Percentiles rank a stretch among this genome's conserved stretches.
Conservation (phyloP, 1,284 basidiomycete species). For the Rhodotorula sp. region DNA sequence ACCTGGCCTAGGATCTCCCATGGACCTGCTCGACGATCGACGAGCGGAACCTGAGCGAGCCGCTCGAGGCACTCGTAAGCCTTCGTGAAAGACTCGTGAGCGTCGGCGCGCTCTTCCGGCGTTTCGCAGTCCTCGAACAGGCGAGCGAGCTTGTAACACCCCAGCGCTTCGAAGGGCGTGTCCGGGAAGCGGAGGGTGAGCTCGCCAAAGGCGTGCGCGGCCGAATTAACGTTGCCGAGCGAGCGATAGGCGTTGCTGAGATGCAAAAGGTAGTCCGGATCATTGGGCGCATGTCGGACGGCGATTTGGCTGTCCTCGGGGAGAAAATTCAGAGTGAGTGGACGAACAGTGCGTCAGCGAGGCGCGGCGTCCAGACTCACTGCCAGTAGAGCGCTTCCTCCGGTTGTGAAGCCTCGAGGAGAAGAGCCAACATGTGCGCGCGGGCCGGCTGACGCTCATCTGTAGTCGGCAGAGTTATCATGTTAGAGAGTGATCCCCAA, state of each 20-base stretch:
- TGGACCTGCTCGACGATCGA: not conserved
- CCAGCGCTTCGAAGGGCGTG: slow-evolving; percentile 10
- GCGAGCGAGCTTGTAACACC: slow-evolving; percentile 3
- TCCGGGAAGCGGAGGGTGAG: not conserved
- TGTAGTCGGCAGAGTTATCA: not conserved
- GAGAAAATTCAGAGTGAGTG: accelerated
- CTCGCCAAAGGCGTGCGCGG: not conserved
- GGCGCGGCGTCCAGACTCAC: not conserved
- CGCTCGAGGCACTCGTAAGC: slow-evolving; percentile 1
- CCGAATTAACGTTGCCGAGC: not conserved
- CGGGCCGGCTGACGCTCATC: slow-evolving; percentile 8
- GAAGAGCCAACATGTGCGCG: slow-evolving; percentile 1
- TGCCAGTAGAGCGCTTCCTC: slow-evolving; percentile 4
- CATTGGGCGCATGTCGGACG: not conserved
- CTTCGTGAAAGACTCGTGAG: not conserved
- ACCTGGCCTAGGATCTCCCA: slow-evolving; percentile 10
- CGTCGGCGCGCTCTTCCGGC: not conserved
- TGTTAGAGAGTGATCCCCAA: no score
- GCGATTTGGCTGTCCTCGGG: slow-evolving; percentile 1
- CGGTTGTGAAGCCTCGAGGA: slow-evolving; percentile 1
- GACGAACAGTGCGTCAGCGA: no score
- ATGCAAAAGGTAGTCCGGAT: slow-evolving; percentile 3
- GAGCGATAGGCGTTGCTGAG: not conserved
- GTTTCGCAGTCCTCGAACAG: not conserved
- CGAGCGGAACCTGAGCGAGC: not conserved